Evolutionary conservation across 148 eudicot genomes (phyloP).

Genomic region (Rhododendron ovatum): DNA sequence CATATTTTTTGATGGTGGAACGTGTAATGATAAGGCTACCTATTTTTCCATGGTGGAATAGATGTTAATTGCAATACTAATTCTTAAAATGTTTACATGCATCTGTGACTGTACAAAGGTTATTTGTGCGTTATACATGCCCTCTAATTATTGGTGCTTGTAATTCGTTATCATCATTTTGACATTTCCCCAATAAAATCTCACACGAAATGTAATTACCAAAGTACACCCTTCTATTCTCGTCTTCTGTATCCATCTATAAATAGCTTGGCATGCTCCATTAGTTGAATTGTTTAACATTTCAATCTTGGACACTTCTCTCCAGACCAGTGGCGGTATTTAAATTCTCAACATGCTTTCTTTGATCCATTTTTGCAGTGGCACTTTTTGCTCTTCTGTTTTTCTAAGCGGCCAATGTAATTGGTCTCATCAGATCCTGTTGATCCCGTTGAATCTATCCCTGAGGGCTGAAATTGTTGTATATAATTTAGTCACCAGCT

Average conservation of each 20-base stretch:
- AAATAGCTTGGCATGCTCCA: background rate
- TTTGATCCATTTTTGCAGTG: background rate
- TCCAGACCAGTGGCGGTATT: background rate
- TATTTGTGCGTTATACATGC: background rate
- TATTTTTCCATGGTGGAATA: background rate
- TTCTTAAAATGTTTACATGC: background rate
- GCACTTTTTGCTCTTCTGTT: background rate
- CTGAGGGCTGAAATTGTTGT: background rate
- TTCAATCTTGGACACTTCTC: background rate
- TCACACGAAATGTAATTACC: background rate
- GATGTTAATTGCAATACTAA: background rate
- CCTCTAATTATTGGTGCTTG: background rate
- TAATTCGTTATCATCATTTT: background rate
- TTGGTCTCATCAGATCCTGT: background rate
- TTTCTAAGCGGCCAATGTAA: background rate
- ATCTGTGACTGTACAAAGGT: background rate
- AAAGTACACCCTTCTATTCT: background rate
- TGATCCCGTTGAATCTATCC: background rate
- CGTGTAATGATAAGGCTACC: no score
- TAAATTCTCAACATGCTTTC: background rate
- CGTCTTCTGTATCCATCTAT: background rate
- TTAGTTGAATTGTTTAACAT: background rate
- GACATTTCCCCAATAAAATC: background rate
- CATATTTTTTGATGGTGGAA: background rate
- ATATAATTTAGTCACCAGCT: background rate